Conservation (phyloP, 192 early-diverging fungal species). For the Kickxella alabastrina region DNA sequence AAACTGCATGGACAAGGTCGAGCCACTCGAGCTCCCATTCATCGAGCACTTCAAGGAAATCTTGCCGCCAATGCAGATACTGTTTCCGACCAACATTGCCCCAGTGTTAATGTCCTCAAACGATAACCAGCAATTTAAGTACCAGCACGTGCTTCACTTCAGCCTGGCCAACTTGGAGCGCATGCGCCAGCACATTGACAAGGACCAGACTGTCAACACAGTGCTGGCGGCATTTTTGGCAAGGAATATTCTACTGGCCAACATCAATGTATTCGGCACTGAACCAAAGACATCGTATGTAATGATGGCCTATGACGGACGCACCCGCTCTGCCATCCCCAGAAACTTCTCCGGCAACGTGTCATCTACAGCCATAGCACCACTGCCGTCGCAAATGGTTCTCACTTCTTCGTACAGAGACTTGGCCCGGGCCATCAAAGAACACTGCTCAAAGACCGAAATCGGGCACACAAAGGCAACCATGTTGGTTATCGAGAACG, state of each 20-base stretch:
- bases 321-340: slow-evolving; percentile 23
- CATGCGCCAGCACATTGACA: slow-evolving; percentile 34
- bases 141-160: slow-evolving; percentile 46
- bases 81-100: slow-evolving; percentile 12
- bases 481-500: slow-evolving; percentile 26
- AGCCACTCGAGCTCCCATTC: slow-evolving; percentile 20
- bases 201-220: slow-evolving; percentile 13
- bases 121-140: slow-evolving; percentile 11
- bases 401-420: slow-evolving; percentile 14
- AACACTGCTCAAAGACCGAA: slow-evolving; percentile 13
- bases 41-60: slow-evolving; percentile 28
- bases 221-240: slow-evolving; percentile 20
- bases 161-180: slow-evolving; percentile 18
- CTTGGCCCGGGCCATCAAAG: slow-evolving; percentile 23
- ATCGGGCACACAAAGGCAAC: slow-evolving; percentile 29
- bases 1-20: slow-evolving; percentile 21
- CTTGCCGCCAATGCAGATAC: slow-evolving; percentile 1
- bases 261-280: slow-evolving; percentile 10
- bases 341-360: slow-evolving; percentile 27
- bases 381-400: slow-evolving; percentile 5
- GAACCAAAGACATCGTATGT: slow-evolving; percentile 22
- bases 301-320: slow-evolving; percentile 36
- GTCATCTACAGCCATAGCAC: slow-evolving; percentile 24
- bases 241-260: slow-evolving; percentile 21
- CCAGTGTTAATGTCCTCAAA: slow-evolving; percentile 33